A percentile compares a stretch with the other conserved stretches of the same genome.
phyloP scores from a whole-genome alignment of 1,284 basidiomycete species.

The Porogramme epimiltina region DNA sequence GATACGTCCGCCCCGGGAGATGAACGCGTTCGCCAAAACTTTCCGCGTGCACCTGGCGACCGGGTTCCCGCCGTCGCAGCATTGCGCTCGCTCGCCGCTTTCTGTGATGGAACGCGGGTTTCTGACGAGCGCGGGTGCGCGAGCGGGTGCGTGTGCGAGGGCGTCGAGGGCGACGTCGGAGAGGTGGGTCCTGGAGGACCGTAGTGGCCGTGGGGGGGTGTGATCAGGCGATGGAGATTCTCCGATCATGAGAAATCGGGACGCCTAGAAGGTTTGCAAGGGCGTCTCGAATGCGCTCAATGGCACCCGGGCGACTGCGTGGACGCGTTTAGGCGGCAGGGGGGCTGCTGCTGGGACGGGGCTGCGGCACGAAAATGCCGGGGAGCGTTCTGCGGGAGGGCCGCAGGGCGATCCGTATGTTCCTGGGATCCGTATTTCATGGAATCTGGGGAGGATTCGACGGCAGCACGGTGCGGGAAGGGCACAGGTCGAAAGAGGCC shows the following conservation, averaged over 20 bases:
- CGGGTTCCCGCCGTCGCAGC: not conserved
- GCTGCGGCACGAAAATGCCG: constrained; percentile 3
- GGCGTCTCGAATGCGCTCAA: constrained; percentile 12
- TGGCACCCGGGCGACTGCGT: constrained; percentile 11
- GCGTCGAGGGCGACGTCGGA: constrained; percentile 1
- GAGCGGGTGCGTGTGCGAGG: constrained; percentile 6
- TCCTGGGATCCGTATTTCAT: not conserved
- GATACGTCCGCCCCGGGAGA: constrained; percentile 2
- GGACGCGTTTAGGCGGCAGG: constrained; percentile 9
- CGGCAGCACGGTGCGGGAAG: no score
- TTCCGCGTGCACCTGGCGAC: not conserved
- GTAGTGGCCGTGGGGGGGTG: constrained; percentile 8
- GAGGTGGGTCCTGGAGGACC: not conserved
- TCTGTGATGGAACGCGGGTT: no score
- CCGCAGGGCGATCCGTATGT: not conserved
- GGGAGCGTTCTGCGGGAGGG: not conserved
- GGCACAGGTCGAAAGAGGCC: no score
- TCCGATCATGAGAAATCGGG: constrained; percentile 25
- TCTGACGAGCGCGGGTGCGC: not conserved
- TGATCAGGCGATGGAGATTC: constrained; percentile 24
- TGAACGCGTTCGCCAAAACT: constrained; percentile 11
- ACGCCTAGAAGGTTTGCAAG: constrained; percentile 18
- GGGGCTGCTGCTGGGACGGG: constrained; percentile 8
- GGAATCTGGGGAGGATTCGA: no score
- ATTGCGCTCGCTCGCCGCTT: no score